Evolutionary conservation across 108 stramenopile species (phyloP).

Genomic region (Pseudonitzschia pungens): DNA sequence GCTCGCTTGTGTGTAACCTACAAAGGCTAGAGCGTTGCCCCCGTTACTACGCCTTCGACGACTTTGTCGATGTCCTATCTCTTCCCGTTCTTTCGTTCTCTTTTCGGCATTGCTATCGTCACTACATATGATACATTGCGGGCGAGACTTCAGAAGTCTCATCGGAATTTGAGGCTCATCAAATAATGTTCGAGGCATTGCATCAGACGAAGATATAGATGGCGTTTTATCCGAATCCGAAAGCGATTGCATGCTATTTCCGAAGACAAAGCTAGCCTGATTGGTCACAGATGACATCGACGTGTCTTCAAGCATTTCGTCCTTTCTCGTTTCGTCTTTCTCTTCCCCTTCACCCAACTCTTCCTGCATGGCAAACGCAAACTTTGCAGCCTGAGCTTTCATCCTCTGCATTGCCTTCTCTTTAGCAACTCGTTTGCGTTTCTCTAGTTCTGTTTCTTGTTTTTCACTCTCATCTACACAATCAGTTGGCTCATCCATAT

Average conservation of each 20-base stretch:
- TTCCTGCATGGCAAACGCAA: conserved; percentile 58
- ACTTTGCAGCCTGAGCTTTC: conserved; percentile 76
- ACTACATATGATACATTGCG: conserved; percentile 81
- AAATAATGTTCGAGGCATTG: conserved; percentile 12
- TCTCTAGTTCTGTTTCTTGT: conserved; percentile 53
- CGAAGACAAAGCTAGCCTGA: background rate
- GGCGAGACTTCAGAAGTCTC: conserved; percentile 56
- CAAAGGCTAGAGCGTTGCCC: conserved; percentile 75
- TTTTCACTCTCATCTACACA: conserved; percentile 20
- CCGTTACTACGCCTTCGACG: conserved; percentile 42
- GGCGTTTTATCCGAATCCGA: conserved; percentile 38
- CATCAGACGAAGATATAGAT: conserved; percentile 18
- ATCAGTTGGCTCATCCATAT: conserved; percentile 18
- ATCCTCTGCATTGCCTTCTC: conserved; percentile 69
- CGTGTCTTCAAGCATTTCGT: conserved; percentile 4
- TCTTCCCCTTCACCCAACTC: conserved; percentile 55
- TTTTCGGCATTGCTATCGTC: conserved; percentile 43
- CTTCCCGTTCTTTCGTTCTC: conserved; percentile 30
- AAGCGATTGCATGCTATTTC: background rate
- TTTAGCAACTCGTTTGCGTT: conserved; percentile 60
- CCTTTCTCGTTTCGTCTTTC: conserved; percentile 15
- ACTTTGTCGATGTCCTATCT: conserved; percentile 38
- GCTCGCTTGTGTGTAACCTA: conserved; percentile 78
- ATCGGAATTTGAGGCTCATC: conserved; percentile 34
- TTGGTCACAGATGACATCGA: conserved; percentile 8